Conservation (phyloP, 2,329 filamentous ascomycete species). For the Colletotrichum lentis region DNA sequence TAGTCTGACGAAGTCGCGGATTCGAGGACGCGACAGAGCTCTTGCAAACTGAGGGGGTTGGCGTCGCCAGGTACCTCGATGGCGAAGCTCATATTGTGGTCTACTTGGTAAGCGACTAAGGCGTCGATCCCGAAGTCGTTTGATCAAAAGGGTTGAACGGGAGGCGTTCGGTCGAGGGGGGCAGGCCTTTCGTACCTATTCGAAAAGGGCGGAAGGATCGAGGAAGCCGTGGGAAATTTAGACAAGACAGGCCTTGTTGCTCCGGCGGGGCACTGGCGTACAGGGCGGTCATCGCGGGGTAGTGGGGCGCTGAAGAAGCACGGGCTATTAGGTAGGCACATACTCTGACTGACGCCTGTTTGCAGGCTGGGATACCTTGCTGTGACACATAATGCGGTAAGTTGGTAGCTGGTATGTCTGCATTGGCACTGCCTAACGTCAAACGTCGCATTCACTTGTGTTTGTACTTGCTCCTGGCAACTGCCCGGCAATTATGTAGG, state of each 20-base stretch:
- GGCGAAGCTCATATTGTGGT: constrained; percentile 67
- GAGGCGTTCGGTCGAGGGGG: background rate
- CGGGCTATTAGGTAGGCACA: background rate
- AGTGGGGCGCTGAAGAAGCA: constrained; percentile 35
- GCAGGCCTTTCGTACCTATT: constrained; percentile 8
- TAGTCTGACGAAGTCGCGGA: constrained; percentile 70
- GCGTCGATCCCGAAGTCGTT: constrained; percentile 15
- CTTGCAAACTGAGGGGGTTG: constrained; percentile 70
- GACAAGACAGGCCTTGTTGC: constrained; percentile 24
- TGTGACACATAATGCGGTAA: no score
- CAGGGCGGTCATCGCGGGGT: constrained; percentile 34
- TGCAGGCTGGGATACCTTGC: no score
- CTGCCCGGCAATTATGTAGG: background rate
- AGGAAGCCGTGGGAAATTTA: constrained; percentile 33
- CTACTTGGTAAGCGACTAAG: constrained; percentile 34
- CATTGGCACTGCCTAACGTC: no score
- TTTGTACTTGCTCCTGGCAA: background rate
- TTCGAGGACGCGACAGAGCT: constrained; percentile 71
- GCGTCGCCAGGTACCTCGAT: constrained; percentile 86
- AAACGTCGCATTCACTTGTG: background rate
- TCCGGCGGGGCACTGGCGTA: constrained; percentile 33
- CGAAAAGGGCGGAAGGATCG: constrained; percentile 12
- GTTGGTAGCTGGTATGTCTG: no score
- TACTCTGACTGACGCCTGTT: no score
- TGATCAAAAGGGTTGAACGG: constrained; percentile 15